A percentile compares a stretch with the other conserved stretches of the same genome.
Evolutionary conservation across 1,284 basidiomycete genomes (phyloP).

Genomic region (Xerocomus subilludens): DNA sequence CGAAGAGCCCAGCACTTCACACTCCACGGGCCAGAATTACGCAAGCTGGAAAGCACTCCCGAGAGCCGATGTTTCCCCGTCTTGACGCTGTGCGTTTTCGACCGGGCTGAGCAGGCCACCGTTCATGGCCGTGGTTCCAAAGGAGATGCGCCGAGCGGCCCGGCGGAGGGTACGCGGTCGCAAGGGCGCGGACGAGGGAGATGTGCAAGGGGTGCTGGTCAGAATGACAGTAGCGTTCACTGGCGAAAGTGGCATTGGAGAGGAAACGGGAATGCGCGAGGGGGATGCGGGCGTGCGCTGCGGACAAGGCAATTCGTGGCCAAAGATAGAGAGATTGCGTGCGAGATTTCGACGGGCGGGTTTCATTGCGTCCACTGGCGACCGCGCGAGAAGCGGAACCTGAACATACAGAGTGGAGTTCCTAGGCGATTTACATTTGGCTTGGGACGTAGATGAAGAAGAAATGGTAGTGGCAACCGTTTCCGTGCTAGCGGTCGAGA

Average conservation of each 20-base stretch:
- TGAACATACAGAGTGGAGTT: constrained; percentile 32
- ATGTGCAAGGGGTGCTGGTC: constrained; percentile 1
- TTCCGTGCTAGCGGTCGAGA: constrained; percentile 53
- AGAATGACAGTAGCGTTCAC: constrained; percentile 15
- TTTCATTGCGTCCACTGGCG: constrained; percentile 44
- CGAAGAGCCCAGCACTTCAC: constrained; percentile 23
- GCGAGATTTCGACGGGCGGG: constrained; percentile 49
- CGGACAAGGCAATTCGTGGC: constrained; percentile 49
- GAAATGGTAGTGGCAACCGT: constrained; percentile 50
- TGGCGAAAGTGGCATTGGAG: constrained; percentile 46
- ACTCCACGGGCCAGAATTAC: constrained; percentile 26
- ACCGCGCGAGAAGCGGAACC: constrained; percentile 42
- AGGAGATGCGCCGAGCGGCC: constrained; percentile 53
- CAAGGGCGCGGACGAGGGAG: constrained; percentile 21
- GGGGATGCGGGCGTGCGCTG: constrained; percentile 51
- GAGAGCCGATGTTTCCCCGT: constrained; percentile 39
- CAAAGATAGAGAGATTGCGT: constrained; percentile 53
- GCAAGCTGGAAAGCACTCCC: constrained; percentile 52
- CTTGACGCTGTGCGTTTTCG: constrained; percentile 30
- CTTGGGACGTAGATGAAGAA: constrained; percentile 35
- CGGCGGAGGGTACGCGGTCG: constrained; percentile 53
- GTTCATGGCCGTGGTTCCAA: constrained; percentile 37
- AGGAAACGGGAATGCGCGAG: constrained; percentile 52
- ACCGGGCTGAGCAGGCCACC: constrained; percentile 23
- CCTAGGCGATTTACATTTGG: constrained; percentile 42